Conservation (phyloP, 1,139 yeast genomes). For the Geotrichum histeridarum region DNA sequence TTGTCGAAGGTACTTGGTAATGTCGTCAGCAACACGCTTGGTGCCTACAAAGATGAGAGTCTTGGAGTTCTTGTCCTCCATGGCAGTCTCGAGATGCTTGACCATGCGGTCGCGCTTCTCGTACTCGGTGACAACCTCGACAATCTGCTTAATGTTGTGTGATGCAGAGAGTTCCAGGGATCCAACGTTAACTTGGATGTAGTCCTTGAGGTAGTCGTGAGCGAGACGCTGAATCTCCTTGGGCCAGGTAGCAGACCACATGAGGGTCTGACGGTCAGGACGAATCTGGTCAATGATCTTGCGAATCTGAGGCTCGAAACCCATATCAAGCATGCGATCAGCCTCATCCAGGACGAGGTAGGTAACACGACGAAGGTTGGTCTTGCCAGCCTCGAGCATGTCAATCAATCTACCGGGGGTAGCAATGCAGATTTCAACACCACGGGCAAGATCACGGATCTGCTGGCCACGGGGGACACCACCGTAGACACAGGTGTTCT, state of each 20-base stretch:
- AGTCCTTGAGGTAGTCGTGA: constrained; percentile 83
- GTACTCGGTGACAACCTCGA: constrained; percentile 84
- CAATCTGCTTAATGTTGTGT: constrained; percentile 88
- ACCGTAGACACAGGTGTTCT: constrained; percentile 97
- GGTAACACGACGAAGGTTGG: constrained; percentile 92
- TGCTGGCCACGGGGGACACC: constrained; percentile 99
- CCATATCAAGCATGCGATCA: constrained; percentile 86
- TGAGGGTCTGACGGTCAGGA: constrained; percentile 95
- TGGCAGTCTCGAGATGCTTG: constrained; percentile 79
- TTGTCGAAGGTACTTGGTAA: constrained; percentile 83
- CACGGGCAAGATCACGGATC: constrained; percentile 89
- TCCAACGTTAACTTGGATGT: constrained; percentile 94
- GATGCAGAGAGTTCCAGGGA: constrained; percentile 94
- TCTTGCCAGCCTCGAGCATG: constrained; percentile 92
- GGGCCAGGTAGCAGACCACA: constrained; percentile 99
- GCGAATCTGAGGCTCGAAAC: constrained; percentile 94
- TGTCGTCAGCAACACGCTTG: constrained; percentile 95
- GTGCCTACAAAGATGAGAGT: constrained; percentile 87
- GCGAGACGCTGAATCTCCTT: constrained; percentile 93
- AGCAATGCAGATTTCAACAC: constrained; percentile 92
- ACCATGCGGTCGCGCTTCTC: constrained; percentile 90
- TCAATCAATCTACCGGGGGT: constrained; percentile 98
- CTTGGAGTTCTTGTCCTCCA: constrained; percentile 73
- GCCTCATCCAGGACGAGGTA: constrained; percentile 96
- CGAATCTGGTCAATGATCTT: constrained; percentile 92